A percentile compares a stretch with the other conserved stretches of the same genome.
Evolutionary conservation across 306 rosid species (phyloP).

Genomic region (Urtica urens): DNA sequence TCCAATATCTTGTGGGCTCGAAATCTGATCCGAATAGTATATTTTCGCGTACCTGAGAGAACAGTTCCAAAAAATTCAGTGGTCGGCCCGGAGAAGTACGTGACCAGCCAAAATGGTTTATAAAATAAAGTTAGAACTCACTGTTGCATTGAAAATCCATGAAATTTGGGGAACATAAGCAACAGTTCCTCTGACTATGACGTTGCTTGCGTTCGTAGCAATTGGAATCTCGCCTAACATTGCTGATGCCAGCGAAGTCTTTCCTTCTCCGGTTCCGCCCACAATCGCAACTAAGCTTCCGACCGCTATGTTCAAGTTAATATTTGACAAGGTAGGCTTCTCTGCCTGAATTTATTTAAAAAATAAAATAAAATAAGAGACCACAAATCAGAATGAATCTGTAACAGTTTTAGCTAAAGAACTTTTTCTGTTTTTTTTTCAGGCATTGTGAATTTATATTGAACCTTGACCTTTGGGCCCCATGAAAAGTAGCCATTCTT

Average conservation of each 20-base stretch:
- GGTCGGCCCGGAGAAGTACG: slow-evolving; percentile 8
- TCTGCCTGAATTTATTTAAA: slow-evolving; percentile 45
- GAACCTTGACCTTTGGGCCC: slow-evolving; percentile 66
- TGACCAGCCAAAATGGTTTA: background rate
- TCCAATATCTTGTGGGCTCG: slow-evolving; percentile 51
- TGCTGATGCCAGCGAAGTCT: slow-evolving; percentile 72
- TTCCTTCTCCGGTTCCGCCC: slow-evolving; percentile 94
- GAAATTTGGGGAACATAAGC: slow-evolving; percentile 96
- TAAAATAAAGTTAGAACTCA: slow-evolving; percentile 25
- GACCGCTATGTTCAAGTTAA: slow-evolving; percentile 56
- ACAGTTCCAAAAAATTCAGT: slow-evolving; percentile 4
- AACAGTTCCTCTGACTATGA: slow-evolving; percentile 62
- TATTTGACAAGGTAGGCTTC: slow-evolving; percentile 50
- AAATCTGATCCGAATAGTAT: slow-evolving; percentile 68
- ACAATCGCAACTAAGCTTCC: slow-evolving; percentile 87
- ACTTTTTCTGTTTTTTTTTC: background rate
- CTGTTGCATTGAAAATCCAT: slow-evolving; percentile 93
- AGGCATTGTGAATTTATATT: too few species aligned
- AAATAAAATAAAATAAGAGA: background rate
- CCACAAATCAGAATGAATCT: too few species aligned
- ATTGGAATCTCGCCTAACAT: slow-evolving; percentile 78
- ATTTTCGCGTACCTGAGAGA: slow-evolving; percentile 68
- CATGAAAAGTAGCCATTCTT: slow-evolving; percentile 70
- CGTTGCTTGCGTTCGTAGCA: slow-evolving; percentile 21
- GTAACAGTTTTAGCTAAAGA: background rate